Base-by-base conservation (phyloP, 1,139 yeast genomes). In the Saccharomyces uvarum region DNA sequence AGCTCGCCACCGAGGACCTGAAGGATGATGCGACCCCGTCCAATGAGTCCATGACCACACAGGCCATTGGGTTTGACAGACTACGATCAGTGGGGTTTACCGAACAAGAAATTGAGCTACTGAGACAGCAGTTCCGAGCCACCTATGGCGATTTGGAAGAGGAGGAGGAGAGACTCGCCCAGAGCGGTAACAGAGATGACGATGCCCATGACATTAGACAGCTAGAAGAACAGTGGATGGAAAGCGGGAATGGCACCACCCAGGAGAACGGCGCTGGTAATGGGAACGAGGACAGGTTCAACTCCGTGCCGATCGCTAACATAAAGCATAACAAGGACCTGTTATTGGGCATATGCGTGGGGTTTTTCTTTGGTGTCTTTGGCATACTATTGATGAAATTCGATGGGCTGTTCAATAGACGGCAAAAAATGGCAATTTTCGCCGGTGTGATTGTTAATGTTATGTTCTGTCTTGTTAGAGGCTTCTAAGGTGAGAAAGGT, bases 211-310 rank as follows among this genome's bases (percentile, higher is more conserved):
- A 68, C 52, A 61, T 66, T 3, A 55, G 89, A 52, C 86, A 84
- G 59, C 70, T 89, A 59, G 97, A 90, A 66, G 97, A 90, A 62
- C 77, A 90, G 56, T 90, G 97, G 97, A 87, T 90, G 57, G 95
- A 90, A 63, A 83, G 87, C 51, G 86, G 93, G 0, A 89, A 82
- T 6, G 77, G 75, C 62, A 53, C 55, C 16, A 51, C 48, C 5
- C 48, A 19, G 19, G 47, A 51, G 70, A 78, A 73, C 46, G 72
- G 69, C 16, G 68, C 62, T 16, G 57, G 60, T 11, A 61, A 61
- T 53, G 53, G 53, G 13, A 59, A 61, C 50, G 64, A 60, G 47
- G 64, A 61, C 46, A 57, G 63, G 47, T 65, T 66, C 51, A 67
- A 65, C 52, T 60, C 70, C 2, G 60, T 67, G 19, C 64, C 68